Base-by-base conservation (phyloP, 208 protist genomes). In the Vickermania ingenoplastis region DNA sequence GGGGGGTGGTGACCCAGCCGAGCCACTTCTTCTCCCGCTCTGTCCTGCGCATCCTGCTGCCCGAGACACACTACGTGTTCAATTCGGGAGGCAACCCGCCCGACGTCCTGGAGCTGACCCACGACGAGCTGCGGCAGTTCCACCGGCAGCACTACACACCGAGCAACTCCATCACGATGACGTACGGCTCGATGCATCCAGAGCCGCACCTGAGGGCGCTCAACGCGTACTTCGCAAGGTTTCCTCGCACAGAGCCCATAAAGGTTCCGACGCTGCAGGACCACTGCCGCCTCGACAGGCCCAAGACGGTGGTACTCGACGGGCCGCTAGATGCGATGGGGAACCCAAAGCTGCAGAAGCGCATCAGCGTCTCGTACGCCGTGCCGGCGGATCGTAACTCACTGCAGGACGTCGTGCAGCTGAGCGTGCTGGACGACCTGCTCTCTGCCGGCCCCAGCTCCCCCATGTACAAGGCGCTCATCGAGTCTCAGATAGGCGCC, bases 81-180 rank as follows among this genome's bases (percentile, higher is more conserved):
- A 75, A 81, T 51, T 95, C 84, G 26, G 93, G 93, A 26, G 93
- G 93, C 55, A 90, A 95, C 62, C 93, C 93, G 21, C 77, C 82
- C 11, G 82, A 86, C 13, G 91, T 97, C 41, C 56, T 94, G 31
- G 58, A 80, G 22, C 81, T 97, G 1, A 84, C 86, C 31, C 88
- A 96, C 72, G 81, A 86, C 7, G 83, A 96, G 69, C 80, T 97
- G 29, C 63, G 86, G 24, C 77, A 67, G 25, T 97, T 92, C 66
- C 93, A 97, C 61, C 60, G 60, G 29, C 72, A 69, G 2, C 83
- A 97, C 69, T 97, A 97, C 73, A 75, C 89, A 67, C 91, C 93
- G n/a, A 89, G 74, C 71, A 96, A 96, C 78, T 91, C 83, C 62
- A 81, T 91, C 56, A 87, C 82, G n/a, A 79, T 95, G 61, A 92